Evolutionary conservation across 768 basidiomycete species (phyloP).

Genomic region (Kwoniella shandongensis): DNA sequence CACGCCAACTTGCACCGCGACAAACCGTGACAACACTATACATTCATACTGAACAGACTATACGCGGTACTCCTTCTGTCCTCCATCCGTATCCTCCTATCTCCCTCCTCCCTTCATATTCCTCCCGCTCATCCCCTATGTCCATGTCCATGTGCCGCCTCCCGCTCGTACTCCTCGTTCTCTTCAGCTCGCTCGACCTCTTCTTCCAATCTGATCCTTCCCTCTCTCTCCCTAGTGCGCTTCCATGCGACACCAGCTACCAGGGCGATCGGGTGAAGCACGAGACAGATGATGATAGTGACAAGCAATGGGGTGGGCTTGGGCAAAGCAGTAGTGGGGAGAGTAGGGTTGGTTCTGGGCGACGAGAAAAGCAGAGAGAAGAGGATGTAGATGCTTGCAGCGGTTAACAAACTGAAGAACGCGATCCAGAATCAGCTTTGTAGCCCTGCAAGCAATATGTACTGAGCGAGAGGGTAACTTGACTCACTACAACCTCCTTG

Average conservation of each 20-base stretch:
- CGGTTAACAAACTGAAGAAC: constrained; percentile 25
- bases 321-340: constrained; percentile 47
- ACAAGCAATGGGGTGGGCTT: constrained; percentile 53
- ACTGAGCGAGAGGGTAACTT: too few relatives aligned
- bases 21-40: too few relatives aligned
- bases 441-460: constrained; percentile 54
- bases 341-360: constrained; percentile 41
- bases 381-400: constrained; percentile 37
- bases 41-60: too few relatives aligned
- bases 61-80: too few relatives aligned
- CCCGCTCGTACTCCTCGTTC: constrained; percentile 31
- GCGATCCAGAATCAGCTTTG: not conserved
- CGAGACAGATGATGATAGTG: constrained; percentile 52
- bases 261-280: constrained; percentile 52
- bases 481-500: constrained; percentile 43
- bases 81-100: too few relatives aligned
- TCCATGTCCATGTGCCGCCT: constrained; percentile 11
- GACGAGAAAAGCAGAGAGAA: constrained; percentile 50
- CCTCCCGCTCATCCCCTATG: too few relatives aligned
- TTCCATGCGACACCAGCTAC: constrained; percentile 52
- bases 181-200: constrained; percentile 50
- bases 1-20: too few relatives aligned
- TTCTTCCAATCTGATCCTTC: constrained; percentile 52
- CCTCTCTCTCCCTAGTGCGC: constrained; percentile 50
- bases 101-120: too few relatives aligned